Base-by-base conservation (phyloP, 179 eudicot species). In the Actinidia arguta region DNA sequence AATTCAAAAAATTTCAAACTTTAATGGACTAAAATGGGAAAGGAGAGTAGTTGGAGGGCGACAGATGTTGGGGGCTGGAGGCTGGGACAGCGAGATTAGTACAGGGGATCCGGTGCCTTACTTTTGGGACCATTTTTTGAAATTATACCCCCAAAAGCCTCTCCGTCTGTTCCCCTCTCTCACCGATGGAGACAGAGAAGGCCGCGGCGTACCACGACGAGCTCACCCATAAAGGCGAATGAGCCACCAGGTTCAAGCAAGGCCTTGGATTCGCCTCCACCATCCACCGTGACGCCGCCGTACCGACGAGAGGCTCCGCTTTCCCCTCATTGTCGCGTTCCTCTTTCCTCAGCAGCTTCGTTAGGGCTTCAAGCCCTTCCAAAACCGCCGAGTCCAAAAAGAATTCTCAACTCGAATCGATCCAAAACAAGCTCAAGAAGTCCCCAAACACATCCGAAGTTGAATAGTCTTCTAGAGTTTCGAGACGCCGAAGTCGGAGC, bases 191-290 rank as follows among this genome's bases (percentile, higher is more conserved):
- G 86, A 97, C 94, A 86, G 95, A 88, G 7, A 95, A 93, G 78
- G 94, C 98, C 16, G 98, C 98, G 24, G 99, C 97, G 7, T 91
- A 89, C 82, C 94, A 95, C 92, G 94, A 95, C 77, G 98, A 95
- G 85, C 87, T 95, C 12, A 87, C 91, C 8, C 92, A 92, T 14
- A 92, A 90, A 80, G 98, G 99, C 71, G 86, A 90, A 55, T 94
- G 89, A 85, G 98, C 99, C 75, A 95, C 99, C 84, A 83, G 94
- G 18, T 95, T 94, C 87, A 95, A 95, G 80, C 99, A 94, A 85
- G 99, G 99, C 25, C 95, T 94, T 75, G 99, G 99, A 54, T 95
- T 92, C 89, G 88, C 97, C 44, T 70, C 92, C 78, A 14, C 83
- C 74, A 5, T 70, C 92, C 78, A 14, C 83, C 74, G 5, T 84